Conservation (phyloP, 768 basidiomycete species). For the Pleurotus eryngii region DNA sequence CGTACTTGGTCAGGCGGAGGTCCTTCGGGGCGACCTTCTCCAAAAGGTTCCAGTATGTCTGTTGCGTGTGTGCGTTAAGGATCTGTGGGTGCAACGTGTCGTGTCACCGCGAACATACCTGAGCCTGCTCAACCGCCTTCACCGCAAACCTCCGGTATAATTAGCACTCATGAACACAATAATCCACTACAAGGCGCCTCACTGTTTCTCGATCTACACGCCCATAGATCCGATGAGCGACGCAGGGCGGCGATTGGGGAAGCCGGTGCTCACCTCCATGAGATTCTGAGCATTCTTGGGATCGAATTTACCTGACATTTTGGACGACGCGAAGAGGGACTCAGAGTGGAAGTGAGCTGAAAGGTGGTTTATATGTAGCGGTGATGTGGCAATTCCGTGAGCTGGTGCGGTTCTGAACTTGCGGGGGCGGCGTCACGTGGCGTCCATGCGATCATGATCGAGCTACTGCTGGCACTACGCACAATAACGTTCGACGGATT, state of each 20-base stretch:
- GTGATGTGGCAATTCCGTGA: slow-evolving; percentile 15
- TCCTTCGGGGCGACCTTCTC: slow-evolving; percentile 74
- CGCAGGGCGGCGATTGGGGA: no score
- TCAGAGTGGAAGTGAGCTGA: background rate
- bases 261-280: slow-evolving; percentile 59
- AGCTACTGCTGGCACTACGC: background rate
- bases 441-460: background rate
- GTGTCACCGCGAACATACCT: slow-evolving; percentile 45
- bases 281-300: slow-evolving; percentile 91
- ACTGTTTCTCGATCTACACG: slow-evolving; percentile 93
- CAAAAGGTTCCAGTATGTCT: slow-evolving; percentile 96
- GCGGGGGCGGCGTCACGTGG: background rate
- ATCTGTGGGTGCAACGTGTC: no score
- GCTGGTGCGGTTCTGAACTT: background rate
- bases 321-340: slow-evolving; percentile 1
- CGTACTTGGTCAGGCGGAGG: slow-evolving; percentile 81
- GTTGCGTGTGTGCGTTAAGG: background rate
- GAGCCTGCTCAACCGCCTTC: slow-evolving; percentile 93
- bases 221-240: background rate
- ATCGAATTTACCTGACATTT: slow-evolving; percentile 66
- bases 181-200: slow-evolving; percentile 27
- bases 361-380: slow-evolving; percentile 2
- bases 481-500: slow-evolving; percentile 3
- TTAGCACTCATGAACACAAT: background rate
- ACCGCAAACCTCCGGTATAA: slow-evolving; percentile 67